Conservation (phyloP, 169 alveolate species). For the Eimeria sp. region DNA sequence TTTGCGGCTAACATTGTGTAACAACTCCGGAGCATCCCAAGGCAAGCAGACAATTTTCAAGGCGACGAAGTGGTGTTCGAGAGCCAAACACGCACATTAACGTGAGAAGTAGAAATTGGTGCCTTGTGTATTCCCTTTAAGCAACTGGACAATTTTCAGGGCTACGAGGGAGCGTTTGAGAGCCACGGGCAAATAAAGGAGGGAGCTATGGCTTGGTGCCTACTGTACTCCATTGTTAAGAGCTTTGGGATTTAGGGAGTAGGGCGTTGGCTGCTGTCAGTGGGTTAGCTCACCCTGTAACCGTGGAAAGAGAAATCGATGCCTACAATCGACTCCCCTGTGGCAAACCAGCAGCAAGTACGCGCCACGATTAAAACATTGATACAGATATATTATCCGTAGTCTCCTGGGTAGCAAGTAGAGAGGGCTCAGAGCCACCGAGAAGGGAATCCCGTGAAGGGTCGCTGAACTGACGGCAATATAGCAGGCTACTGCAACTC, state of each 20-base stretch:
- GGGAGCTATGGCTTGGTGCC: too few species aligned
- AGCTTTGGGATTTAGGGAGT: not conserved
- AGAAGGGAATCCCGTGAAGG: not conserved
- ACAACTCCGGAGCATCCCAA: too few species aligned
- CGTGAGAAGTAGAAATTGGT: too few species aligned
- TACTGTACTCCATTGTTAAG: too few species aligned
- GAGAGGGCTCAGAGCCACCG: not conserved
- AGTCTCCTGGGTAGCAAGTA: not conserved
- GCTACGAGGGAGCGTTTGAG: too few species aligned
- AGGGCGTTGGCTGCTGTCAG: not conserved
- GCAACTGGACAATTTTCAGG: too few species aligned
- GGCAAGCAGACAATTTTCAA: too few species aligned
- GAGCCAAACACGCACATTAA: too few species aligned
- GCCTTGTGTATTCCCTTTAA: too few species aligned
- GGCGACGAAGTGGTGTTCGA: too few species aligned
- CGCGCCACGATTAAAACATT: not conserved
- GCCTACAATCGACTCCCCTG: constrained; percentile 80
- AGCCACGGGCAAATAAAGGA: too few species aligned
- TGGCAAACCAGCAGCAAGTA: not conserved
- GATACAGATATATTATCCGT: not conserved
- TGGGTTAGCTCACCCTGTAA: constrained; percentile 53
- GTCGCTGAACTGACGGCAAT: not conserved
- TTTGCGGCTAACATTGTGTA: too few species aligned
- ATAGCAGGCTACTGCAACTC: not conserved
- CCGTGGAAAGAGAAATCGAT: constrained; percentile 76